Evolutionary conservation across 768 basidiomycete genomes (phyloP).

Genomic region (Lepiota brunneoincarnata): DNA sequence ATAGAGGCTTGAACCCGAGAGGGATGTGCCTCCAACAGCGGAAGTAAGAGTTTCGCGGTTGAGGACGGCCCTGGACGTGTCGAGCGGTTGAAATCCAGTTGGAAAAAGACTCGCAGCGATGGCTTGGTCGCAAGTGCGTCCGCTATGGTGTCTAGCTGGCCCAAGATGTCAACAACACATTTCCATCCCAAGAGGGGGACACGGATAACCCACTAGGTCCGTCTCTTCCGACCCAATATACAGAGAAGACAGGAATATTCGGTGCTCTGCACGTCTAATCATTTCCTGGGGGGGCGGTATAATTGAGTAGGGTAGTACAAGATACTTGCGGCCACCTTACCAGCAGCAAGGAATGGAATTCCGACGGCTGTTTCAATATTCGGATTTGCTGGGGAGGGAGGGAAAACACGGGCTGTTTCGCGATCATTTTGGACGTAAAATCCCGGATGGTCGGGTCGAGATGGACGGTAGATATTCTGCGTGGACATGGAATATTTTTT

Average conservation of each 20-base stretch:
- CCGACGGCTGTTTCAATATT: slow-evolving; percentile 41
- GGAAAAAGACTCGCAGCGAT: slow-evolving; percentile 62
- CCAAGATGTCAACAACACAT: background rate
- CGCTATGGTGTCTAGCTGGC: slow-evolving; percentile 70
- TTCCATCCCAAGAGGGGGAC: background rate
- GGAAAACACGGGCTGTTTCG: slow-evolving; percentile 39
- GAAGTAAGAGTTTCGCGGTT: slow-evolving; percentile 64
- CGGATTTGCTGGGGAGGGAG: slow-evolving; percentile 39
- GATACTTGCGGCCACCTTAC: slow-evolving; percentile 33
- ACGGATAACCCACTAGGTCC: slow-evolving; percentile 59
- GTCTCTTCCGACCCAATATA: slow-evolving; percentile 82
- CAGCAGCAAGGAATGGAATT: slow-evolving; percentile 38
- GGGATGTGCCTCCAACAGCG: slow-evolving; percentile 71
- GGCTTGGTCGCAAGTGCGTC: slow-evolving; percentile 57
- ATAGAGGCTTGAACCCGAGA: slow-evolving; percentile 73
- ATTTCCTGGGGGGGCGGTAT: slow-evolving; percentile 48
- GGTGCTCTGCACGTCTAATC: slow-evolving; percentile 69
- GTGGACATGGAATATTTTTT: background rate
- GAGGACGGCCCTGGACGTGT: slow-evolving; percentile 72
- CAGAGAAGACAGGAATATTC: slow-evolving; percentile 88
- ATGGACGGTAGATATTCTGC: slow-evolving; percentile 7
- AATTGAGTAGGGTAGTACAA: background rate
- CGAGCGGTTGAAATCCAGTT: slow-evolving; percentile 80
- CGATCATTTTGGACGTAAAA: slow-evolving; percentile 25
- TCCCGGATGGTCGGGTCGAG: slow-evolving; percentile 27